Base-by-base conservation (phyloP, 305 asterid genomes). In the Solanum hybrid region DNA sequence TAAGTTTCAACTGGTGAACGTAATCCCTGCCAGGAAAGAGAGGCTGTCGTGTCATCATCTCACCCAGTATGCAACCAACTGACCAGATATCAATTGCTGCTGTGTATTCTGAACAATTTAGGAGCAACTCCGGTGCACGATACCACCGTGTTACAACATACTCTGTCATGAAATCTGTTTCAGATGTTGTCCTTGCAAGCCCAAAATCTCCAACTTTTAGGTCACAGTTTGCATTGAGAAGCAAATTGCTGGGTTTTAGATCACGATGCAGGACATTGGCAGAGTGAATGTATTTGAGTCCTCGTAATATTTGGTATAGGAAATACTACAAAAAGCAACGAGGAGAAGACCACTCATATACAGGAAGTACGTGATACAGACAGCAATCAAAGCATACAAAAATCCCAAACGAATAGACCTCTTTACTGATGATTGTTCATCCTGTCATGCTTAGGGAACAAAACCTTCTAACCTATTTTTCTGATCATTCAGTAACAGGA, bases 141-240 rank as follows among this genome's bases (percentile, higher is more conserved):
- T 97, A 97, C 99, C 99, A 97, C 70, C 99, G 98, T 90, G 99
- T 95, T 78, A 97, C 99, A 26, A 97, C 98, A 37, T 97, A 97
- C 93, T 97, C 99, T 6, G 98, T 97, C 99, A 97, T 97, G 93
- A 97, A 97, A 92, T 97, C 99, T 1, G 99, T 97, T 94, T 97
- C 99, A 27, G 99, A 96, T 33, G 99, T 97, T 15, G 98, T 97
- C 94, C 99, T 95, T 26, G 99, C 99, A 51, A 97, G 98, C 91
- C 99, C 99, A 29, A 97, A 97, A 90, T 97, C 99, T 87, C 96
- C 98, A 31, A 96, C 94, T 92, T 97, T 97, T 76, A 97, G 92
- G 90, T 96, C 99, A 75, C 99, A 96, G 75, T 95, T 97, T 24
- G 96, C 96, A 87, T 97, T 97, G 73, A 97, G 95, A 72, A 97